Base-by-base conservation (phyloP, 2,329 filamentous ascomycete genomes). In the Diaporthe sp. region DNA sequence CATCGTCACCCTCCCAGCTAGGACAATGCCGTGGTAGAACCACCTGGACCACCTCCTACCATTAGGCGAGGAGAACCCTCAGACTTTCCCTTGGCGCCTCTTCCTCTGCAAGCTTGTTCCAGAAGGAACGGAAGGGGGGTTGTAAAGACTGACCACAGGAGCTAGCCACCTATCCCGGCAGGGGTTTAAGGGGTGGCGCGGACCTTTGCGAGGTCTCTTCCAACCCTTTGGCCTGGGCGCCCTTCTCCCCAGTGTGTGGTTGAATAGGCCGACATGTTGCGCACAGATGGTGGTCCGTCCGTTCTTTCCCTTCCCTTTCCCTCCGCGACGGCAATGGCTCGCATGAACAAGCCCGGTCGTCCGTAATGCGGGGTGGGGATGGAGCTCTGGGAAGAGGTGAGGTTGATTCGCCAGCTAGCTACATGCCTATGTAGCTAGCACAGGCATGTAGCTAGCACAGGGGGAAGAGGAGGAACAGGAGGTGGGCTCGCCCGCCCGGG, bases 281-380 rank as follows among this genome's bases (percentile, higher is more conserved):
- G 63, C 63, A 68, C 63, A 68, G 63, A 53, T 51, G 42, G 37
- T 49, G 61, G 42, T 67, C 58, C n/a, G 61, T 34, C 44, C 42
- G 37, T 67, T 20, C 10, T n/a, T 25, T 13, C n/a, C 20, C 3
- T 34, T n/a, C 22, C n/a, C 60, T 25, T n/a, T 63, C 44, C 39
- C 37, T 58, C 55, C 20, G 31, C 65, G 65, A 47, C 65, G 65
- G 65, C 47, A 51, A 53, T 68, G 65, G 47, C 65, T 39, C 47
- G 47, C 65, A 68, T 68, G 65, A 53, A 68, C 47, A 39, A 68
- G 65, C 12, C 20, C 65, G n/a, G 47, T 37, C 65, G 47, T 28
- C 65, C 31, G 65, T 53, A 12, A 68, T 68, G 65, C 65, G 65
- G 65, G 65, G 47, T 6, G 44, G 15, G 31, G 22, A 7, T 9